phyloP scores from a whole-genome alignment of 495 filamentous ascomycete species.

The Neurospora pannonica region DNA sequence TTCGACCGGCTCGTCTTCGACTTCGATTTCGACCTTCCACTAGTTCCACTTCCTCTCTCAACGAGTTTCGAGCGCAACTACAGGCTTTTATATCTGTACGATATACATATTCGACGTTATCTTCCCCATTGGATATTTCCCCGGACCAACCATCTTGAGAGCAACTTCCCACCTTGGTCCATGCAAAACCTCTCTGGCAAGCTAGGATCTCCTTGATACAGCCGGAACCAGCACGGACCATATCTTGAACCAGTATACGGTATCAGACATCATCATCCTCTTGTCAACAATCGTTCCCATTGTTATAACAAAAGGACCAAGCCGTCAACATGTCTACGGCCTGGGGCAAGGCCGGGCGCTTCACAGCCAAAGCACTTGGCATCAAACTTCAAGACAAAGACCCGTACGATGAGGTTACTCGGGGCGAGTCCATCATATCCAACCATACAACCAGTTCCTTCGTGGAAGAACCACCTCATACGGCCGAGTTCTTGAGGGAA shows the following conservation, averaged over 20 bases:
- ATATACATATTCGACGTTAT: not conserved
- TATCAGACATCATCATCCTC: not conserved
- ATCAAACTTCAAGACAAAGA: constrained; percentile 72
- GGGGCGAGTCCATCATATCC: constrained; percentile 74
- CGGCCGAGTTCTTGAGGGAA: constrained; percentile 58
- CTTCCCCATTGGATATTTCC: not conserved
- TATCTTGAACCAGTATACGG: not conserved
- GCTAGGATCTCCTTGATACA: not conserved
- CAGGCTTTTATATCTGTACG: not conserved
- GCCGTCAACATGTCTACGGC: not conserved
- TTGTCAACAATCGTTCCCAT: not conserved
- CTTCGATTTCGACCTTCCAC: not conserved
- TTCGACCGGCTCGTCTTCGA: not conserved
- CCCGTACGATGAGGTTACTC: constrained; percentile 47
- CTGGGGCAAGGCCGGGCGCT: constrained; percentile 50
- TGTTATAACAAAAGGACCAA: not conserved
- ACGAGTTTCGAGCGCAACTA: not conserved
- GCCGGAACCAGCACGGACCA: not conserved
- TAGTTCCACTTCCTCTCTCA: not conserved
- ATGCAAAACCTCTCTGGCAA: not conserved
- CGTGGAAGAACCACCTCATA: constrained; percentile 72
- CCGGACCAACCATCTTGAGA: not conserved
- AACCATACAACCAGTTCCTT: constrained; percentile 68
- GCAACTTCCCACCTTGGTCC: not conserved
- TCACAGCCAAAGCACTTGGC: constrained; percentile 68